Conservation (phyloP, 2,329 filamentous ascomycete genomes). For the Cercospora sojina region DNA sequence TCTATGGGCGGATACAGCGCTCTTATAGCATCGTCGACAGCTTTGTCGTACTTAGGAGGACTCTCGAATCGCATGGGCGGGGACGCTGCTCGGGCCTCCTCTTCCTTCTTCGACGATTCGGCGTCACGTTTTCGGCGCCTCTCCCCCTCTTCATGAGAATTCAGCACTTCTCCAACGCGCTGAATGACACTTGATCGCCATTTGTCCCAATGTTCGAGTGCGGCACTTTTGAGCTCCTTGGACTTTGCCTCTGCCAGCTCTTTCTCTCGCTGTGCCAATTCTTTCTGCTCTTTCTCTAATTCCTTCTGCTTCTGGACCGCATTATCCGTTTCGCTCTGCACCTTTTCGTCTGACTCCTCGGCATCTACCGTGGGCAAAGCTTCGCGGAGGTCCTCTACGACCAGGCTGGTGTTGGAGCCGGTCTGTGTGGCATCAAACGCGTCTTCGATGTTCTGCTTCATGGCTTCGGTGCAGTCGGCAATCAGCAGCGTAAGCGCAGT, state of each 20-base stretch:
- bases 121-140: conserved; percentile 33
- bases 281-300: conserved; percentile 32
- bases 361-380: conserved; percentile 33
- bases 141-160: conserved; percentile 37
- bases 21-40: conserved; percentile 34
- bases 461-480: conserved; percentile 46
- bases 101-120: neutral
- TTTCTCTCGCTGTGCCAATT: conserved; percentile 45
- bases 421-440: conserved; percentile 44
- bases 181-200: conserved; percentile 73
- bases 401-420: conserved; percentile 32
- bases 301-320: conserved; percentile 15
- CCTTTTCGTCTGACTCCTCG: conserved; percentile 13
- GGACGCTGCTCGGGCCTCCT: conserved; percentile 7
- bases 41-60: conserved; percentile 32
- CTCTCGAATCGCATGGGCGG: conserved; percentile 29
- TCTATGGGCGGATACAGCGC: conserved; percentile 41
- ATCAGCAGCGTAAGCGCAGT: conserved; percentile 49
- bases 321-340: conserved; percentile 4
- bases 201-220: conserved; percentile 70
- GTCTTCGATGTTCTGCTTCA: conserved; percentile 47
- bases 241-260: conserved; percentile 54
- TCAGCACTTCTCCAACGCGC: conserved; percentile 67
- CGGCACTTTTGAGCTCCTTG: conserved; percentile 66
- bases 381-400: conserved; percentile 12